Conservation (phyloP, 805 yeast genomes). For the Wickerhamiella cacticola region DNA sequence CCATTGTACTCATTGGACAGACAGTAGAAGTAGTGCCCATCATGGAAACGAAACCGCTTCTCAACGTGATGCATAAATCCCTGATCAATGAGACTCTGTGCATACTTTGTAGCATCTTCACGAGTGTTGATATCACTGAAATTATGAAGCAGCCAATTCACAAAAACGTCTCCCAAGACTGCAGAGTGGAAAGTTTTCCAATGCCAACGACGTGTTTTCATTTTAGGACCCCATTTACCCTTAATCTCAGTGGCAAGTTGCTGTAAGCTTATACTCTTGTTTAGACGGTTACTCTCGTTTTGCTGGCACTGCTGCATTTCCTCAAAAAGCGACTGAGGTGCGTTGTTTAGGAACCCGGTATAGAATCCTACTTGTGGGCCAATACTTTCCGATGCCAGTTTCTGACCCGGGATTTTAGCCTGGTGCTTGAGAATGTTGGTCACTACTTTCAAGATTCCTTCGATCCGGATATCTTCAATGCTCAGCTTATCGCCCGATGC, state of each 20-base stretch:
- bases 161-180: constrained; percentile 76
- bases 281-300: constrained; percentile 19
- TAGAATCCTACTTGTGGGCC: constrained; percentile 43
- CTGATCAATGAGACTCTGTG: constrained; percentile 60
- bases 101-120: constrained; percentile 74
- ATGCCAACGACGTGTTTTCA: constrained; percentile 85
- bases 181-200: constrained; percentile 64
- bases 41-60: constrained; percentile 67
- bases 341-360: constrained; percentile 70
- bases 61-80: constrained; percentile 75
- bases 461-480: constrained; percentile 83
- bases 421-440: constrained; percentile 17
- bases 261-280: constrained; percentile 33
- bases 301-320: constrained; percentile 19
- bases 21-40: constrained; percentile 87
- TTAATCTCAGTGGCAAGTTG: constrained; percentile 57
- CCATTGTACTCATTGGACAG: constrained; percentile 44
- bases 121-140: constrained; percentile 68
- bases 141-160: constrained; percentile 69
- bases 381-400: neutral
- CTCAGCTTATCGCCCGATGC: constrained; percentile 42
- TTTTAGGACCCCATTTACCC: constrained; percentile 45
- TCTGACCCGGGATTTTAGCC: constrained; percentile 7
- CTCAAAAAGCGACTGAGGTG: constrained; percentile 43
- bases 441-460: constrained; percentile 44